Conservation (phyloP, 2,329 filamentous ascomycete genomes). For the Trichoderma arundinaceum region DNA sequence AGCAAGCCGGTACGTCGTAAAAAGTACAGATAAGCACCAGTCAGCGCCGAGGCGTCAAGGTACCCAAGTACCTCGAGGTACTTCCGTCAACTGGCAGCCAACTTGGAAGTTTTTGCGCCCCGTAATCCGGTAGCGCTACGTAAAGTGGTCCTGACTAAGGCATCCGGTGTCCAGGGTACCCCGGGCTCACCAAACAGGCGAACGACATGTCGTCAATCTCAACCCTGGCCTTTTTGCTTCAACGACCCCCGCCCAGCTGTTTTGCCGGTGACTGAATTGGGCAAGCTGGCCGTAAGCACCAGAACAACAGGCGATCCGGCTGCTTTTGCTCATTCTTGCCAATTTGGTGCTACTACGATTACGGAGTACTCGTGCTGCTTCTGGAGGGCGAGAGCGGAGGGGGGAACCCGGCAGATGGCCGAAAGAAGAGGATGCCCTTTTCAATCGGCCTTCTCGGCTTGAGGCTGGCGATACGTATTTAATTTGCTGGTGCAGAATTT, state of each 20-base stretch:
- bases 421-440: background rate
- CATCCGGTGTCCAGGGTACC: constrained; percentile 2
- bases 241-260: background rate
- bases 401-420: background rate
- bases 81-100: background rate
- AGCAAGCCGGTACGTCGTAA: no score
- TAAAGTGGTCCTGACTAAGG: background rate
- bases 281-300: constrained; percentile 15
- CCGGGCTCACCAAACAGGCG: background rate
- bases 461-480: background rate
- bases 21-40: no score
- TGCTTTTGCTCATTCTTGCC: background rate
- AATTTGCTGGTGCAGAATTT: background rate
- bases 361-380: no score
- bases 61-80: background rate
- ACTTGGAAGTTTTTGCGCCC: background rate
- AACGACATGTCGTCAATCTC: constrained; percentile 21
- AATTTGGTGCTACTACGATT: background rate
- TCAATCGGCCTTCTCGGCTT: background rate
- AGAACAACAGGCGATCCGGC: background rate
- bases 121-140: background rate
- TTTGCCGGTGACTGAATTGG: constrained; percentile 20
- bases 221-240: constrained; percentile 17
- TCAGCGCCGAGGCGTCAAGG: no score
- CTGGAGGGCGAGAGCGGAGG: background rate